These are phyloP conservation scores for Fusarium humuli DNA, from an alignment of 2,329 filamentous ascomycete genomes.

Conservation along the genomic window DNA sequence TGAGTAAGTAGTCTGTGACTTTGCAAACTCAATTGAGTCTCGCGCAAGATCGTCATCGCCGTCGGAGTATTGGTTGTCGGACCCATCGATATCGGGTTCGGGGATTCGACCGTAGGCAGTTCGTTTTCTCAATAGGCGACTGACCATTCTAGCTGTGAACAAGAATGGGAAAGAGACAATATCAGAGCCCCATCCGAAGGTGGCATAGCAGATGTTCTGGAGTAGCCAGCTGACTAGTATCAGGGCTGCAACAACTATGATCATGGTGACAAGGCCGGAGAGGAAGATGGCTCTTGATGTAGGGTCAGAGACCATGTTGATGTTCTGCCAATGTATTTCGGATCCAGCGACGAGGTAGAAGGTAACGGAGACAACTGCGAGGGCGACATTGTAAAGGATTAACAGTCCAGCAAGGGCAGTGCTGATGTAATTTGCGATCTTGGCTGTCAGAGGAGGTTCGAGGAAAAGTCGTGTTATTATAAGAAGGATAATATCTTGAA, in stretches of 20 bases:
- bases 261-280: slow-evolving; percentile 49
- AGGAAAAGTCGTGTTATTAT: slow-evolving; percentile 50
- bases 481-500: slow-evolving; percentile 50
- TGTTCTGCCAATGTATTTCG: slow-evolving; percentile 53
- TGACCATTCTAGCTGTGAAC: slow-evolving; percentile 16
- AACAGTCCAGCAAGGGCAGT: slow-evolving; percentile 30
- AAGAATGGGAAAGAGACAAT: slow-evolving; percentile 46
- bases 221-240: slow-evolving; percentile 41
- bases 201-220: slow-evolving; percentile 43
- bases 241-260: slow-evolving; percentile 33
- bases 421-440: slow-evolving; percentile 22
- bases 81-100: slow-evolving; percentile 16
- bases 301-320: slow-evolving; percentile 49
- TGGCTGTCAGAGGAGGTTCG: slow-evolving; percentile 36
- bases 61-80: slow-evolving; percentile 6
- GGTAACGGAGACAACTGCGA: slow-evolving; percentile 46
- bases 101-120: slow-evolving; percentile 21
- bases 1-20: slow-evolving; percentile 8
- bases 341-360: slow-evolving; percentile 51
- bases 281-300: slow-evolving; percentile 50
- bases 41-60: slow-evolving; percentile 14
- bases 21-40: slow-evolving; percentile 12
- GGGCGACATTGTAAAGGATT: slow-evolving; percentile 37
- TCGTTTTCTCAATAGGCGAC: slow-evolving; percentile 22
- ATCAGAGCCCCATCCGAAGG: slow-evolving; percentile 47